Percentiles rank a stretch among this genome's conserved stretches.
Conservation (phyloP, 176 grass and related monocot species). For the Triticum monococcum region DNA sequence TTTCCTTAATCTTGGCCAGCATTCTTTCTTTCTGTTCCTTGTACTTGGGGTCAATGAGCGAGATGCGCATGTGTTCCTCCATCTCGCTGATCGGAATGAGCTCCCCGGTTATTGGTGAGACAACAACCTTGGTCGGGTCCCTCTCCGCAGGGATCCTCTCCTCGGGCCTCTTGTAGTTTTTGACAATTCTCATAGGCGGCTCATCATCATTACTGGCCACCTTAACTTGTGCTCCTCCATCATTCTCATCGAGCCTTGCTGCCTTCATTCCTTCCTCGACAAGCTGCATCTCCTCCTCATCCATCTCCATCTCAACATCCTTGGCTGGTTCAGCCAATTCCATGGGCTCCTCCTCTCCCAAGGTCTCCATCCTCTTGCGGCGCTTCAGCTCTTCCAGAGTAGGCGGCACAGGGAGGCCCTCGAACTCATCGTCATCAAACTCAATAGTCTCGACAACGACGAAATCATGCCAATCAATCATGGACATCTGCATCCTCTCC, state of each 20-base stretch:
- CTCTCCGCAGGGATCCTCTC: conserved; percentile 68
- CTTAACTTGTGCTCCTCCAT: conserved; percentile 38
- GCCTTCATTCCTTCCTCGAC: conserved; percentile 92
- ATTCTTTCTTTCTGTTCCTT: conserved; percentile 99
- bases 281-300: conserved; percentile 90
- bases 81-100: conserved; percentile 96
- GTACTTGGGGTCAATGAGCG: conserved; percentile 95
- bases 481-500: conserved; percentile 81
- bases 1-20: conserved; percentile 97
- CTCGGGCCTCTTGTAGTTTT: conserved; percentile 95
- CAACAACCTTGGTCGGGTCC: conserved; percentile 84
- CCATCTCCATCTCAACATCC: conserved; percentile 91
- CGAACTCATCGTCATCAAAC: conserved; percentile 80
- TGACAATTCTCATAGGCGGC: conserved; percentile 89
- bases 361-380: conserved; percentile 68
- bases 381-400: conserved; percentile 83
- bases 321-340: conserved; percentile 64
- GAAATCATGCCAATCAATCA: conserved; percentile 99
- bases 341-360: conserved; percentile 50
- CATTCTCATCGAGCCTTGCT: conserved; percentile 59
- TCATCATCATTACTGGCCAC: conserved; percentile 64
- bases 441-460: conserved; percentile 92
- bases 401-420: conserved; percentile 74
- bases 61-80: conserved; percentile 99
- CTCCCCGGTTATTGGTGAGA: conserved; percentile 95